A percentile compares a stretch with the other conserved stretches of the same genome.
These are phyloP conservation scores for Phytopythium aichiense DNA, from an alignment of 352 stramenopile genomes.

Conservation along the genomic window DNA sequence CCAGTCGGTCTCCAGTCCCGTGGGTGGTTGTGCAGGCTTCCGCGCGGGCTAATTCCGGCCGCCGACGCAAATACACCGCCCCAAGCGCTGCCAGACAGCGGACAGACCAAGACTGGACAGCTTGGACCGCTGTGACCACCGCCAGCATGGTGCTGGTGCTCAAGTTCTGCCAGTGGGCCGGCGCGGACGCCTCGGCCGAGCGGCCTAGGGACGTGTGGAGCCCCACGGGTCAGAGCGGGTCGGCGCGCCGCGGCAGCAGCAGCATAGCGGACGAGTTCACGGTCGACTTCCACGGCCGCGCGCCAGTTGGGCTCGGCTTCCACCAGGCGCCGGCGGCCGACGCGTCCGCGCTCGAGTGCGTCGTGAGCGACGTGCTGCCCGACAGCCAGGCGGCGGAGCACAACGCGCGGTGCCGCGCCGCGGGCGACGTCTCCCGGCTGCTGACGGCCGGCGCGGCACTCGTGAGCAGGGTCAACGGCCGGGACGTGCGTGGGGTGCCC, in stretches of 20 bases:
- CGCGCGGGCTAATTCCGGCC: not conserved
- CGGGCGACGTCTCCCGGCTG: slow-evolving; percentile 46
- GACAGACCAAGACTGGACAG: no score
- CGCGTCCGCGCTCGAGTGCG: slow-evolving; percentile 29
- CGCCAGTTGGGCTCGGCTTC: slow-evolving; percentile 49
- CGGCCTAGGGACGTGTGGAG: not conserved
- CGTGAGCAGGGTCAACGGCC: slow-evolving; percentile 44
- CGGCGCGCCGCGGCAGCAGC: not conserved
- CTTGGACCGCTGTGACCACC: not conserved
- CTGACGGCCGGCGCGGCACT: slow-evolving; percentile 29
- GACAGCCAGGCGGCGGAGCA: slow-evolving; percentile 42
- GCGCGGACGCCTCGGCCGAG: slow-evolving; percentile 1
- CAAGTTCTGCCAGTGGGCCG: slow-evolving; percentile 47
- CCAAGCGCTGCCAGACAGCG: not conserved
- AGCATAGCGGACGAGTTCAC: slow-evolving; percentile 29
- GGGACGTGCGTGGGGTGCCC: slow-evolving; percentile 28
- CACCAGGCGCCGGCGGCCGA: slow-evolving; percentile 2
- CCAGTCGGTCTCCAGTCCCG: not conserved
- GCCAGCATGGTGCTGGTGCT: slow-evolving; percentile 28
- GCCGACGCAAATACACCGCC: not conserved
- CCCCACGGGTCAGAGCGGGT: not conserved
- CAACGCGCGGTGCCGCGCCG: slow-evolving; percentile 37
- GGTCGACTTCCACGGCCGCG: slow-evolving; percentile 48
- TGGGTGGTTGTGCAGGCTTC: not conserved
- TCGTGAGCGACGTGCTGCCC: slow-evolving; percentile 34